phyloP scores from a whole-genome alignment of 2,329 filamentous ascomycete genomes.

The Zymoseptoria passerinii region DNA sequence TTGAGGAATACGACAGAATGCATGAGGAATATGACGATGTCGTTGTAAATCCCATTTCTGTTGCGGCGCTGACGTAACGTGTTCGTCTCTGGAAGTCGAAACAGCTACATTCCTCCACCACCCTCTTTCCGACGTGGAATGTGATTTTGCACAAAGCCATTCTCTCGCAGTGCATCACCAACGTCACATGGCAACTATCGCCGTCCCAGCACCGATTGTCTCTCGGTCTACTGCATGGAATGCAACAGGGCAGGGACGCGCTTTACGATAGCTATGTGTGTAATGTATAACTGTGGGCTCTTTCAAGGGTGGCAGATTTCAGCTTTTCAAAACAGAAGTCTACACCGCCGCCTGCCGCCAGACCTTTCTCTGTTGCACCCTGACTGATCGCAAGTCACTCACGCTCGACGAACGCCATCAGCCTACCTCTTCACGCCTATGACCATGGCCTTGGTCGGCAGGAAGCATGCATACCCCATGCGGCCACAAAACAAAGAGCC shows the following conservation, averaged over 20 bases:
- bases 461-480: conserved; percentile 28
- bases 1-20: neutral
- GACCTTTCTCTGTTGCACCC: neutral
- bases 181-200: conserved; percentile 6
- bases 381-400: neutral
- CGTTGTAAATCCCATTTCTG: neutral
- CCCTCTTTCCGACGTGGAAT: conserved; percentile 13
- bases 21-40: neutral
- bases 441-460: conserved; percentile 18
- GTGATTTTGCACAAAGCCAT: conserved; percentile 18
- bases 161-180: conserved; percentile 14
- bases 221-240: conserved; percentile 21
- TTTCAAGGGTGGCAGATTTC: conserved; percentile 6
- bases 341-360: neutral
- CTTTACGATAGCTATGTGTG: conserved; percentile 20
- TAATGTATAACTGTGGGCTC: conserved; percentile 9
- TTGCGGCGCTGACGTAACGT: neutral
- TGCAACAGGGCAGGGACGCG: conserved; percentile 15
- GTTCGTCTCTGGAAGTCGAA: neutral
- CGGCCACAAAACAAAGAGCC: conserved; percentile 44
- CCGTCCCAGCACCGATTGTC: conserved; percentile 14
- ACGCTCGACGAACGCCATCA: conserved; percentile 1
- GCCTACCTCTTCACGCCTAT: neutral
- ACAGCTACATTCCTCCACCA: conserved; percentile 12
- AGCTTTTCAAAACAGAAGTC: conserved; percentile 3